Percentiles rank a stretch among this genome's conserved stretches.
These are phyloP conservation scores for Penicillium sumatraense DNA, from an alignment of 2,329 filamentous ascomycete species.

Conservation along the genomic window DNA sequence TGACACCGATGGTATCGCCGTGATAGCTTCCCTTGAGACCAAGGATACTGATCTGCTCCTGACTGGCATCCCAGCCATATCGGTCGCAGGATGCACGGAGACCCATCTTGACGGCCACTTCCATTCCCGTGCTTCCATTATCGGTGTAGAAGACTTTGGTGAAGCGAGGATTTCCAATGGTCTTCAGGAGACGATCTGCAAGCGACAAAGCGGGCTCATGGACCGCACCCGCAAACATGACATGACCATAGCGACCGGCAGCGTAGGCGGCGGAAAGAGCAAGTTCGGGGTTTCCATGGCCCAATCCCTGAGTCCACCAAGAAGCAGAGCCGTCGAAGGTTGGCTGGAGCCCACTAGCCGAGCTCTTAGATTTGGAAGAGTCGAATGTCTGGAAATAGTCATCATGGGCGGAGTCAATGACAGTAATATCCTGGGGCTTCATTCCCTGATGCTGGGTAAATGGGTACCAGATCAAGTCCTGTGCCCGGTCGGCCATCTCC, in stretches of 20 bases:
- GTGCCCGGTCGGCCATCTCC: slow-evolving; percentile 65
- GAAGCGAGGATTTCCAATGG: slow-evolving; percentile 67
- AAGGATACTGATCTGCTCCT: slow-evolving; percentile 67
- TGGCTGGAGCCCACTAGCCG: slow-evolving; percentile 56
- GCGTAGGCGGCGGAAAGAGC: slow-evolving; percentile 79
- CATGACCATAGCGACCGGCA: slow-evolving; percentile 81
- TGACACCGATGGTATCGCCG: slow-evolving; percentile 84
- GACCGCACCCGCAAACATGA: slow-evolving; percentile 84
- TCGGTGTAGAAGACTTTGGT: slow-evolving; percentile 80
- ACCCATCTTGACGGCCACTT: slow-evolving; percentile 86
- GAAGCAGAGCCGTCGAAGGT: slow-evolving; percentile 84
- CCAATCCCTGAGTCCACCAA: slow-evolving; percentile 90
- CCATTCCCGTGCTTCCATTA: slow-evolving; percentile 81
- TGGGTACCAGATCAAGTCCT: slow-evolving; percentile 77
- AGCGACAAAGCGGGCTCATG: slow-evolving; percentile 76
- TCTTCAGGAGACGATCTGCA: slow-evolving; percentile 66
- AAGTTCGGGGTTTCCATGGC: slow-evolving; percentile 74
- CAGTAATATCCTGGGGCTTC: slow-evolving; percentile 65
- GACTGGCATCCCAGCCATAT: slow-evolving; percentile 66
- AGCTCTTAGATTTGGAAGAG: slow-evolving; percentile 24
- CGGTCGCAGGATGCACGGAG: slow-evolving; percentile 69
- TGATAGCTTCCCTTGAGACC: slow-evolving; percentile 83
- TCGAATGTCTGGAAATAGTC: slow-evolving; percentile 73
- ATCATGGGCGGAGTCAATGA: slow-evolving; percentile 79
- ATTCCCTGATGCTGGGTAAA: slow-evolving; percentile 79